A percentile compares a stretch with the other conserved stretches of the same genome.
Evolutionary conservation across 2,329 filamentous ascomycete species (phyloP).

Genomic region (Colletotrichum australisinense): DNA sequence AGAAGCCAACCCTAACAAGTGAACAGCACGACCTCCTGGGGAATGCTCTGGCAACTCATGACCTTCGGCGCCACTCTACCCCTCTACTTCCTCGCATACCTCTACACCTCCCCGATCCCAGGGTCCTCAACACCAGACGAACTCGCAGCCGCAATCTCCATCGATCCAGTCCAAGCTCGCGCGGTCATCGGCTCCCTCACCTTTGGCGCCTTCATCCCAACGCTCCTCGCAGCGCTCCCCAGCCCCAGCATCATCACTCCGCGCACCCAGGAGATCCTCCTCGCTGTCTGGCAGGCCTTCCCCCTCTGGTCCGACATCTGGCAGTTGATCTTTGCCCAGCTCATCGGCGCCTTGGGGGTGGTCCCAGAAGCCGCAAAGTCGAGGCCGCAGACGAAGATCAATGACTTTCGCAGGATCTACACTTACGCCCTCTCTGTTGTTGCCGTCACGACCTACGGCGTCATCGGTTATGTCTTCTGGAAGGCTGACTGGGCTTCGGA

Average conservation of each 20-base stretch:
- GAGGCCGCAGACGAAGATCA: neutral
- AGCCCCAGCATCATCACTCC: slow-evolving; percentile 31
- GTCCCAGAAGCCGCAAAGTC: neutral
- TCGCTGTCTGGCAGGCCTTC: slow-evolving; percentile 40
- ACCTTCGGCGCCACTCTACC: slow-evolving; percentile 40
- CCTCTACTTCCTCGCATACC: slow-evolving; percentile 38
- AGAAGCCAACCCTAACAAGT: neutral
- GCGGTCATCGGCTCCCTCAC: slow-evolving; percentile 30
- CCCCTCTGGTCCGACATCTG: slow-evolving; percentile 36
- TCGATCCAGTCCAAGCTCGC: slow-evolving; percentile 27
- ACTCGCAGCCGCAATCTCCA: slow-evolving; percentile 28
- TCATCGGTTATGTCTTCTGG: slow-evolving; percentile 20
- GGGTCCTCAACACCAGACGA: neutral
- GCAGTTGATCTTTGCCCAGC: slow-evolving; percentile 26
- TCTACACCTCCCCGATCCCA: slow-evolving; percentile 38
- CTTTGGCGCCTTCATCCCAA: slow-evolving; percentile 38
- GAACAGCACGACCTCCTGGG: slow-evolving; percentile 38
- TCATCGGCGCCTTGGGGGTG: slow-evolving; percentile 1
- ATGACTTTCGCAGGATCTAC: slow-evolving; percentile 28
- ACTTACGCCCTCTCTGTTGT: slow-evolving; percentile 13
- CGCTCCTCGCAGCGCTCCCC: slow-evolving; percentile 34
- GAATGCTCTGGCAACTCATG: slow-evolving; percentile 38
- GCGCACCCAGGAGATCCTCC: slow-evolving; percentile 35
- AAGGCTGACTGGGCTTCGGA: neutral
- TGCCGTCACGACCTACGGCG: slow-evolving; percentile 14